Base-by-base conservation (phyloP, 2,329 filamentous ascomycete species). In the Fusarium lyarnte region DNA sequence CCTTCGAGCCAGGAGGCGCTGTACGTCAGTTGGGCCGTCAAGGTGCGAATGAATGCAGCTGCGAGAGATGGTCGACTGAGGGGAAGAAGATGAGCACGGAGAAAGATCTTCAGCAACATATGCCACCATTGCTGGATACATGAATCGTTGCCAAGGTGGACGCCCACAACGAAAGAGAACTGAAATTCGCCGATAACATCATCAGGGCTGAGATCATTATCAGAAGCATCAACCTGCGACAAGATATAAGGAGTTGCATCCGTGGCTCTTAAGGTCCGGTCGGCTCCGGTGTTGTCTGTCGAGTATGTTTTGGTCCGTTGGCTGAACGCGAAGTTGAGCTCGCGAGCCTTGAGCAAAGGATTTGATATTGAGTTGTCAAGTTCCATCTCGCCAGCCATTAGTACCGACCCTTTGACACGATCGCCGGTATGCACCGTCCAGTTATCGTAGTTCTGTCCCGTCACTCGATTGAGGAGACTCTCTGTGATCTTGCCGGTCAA, bases 71-170 rank as follows among this genome's bases (percentile, higher is more conserved):
- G 88, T 4, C 81, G 80, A 7, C 77, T 74, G 27, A 80, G 65
- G 2, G 83, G 80, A 3, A 91, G 84, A 14, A 74, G 70, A 74
- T 86, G 85, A 4, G 87, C 85, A 31, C 85, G 84, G 51, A 91
- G 83, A 16, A 89, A 74, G 38, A 90, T 76, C 52, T 82, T 84
- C 42, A 87, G 82, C 7, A 86, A 78, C 68, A 89, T 84, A 74
- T 89, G 84, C 82, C 85, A 88, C 89, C 89, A 91, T 69, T 91
- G 89, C 68, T 90, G 87, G 46, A 90, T 81, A 72, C 89, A 91
- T 13, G 87, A 83, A 45, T 87, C 81, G 76, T 90, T 91, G 43
- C 87, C 86, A 2, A 91, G 84, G 60, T 88, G 84, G 77, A 87
- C 85, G 41, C 89, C 89, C 0, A 86, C 86, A 8, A 91, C 74